Evolutionary conservation across 257 asterid species (phyloP), one percentile per base, ranked within the genome.

Genomic region (Echium plantagineum): DNA sequence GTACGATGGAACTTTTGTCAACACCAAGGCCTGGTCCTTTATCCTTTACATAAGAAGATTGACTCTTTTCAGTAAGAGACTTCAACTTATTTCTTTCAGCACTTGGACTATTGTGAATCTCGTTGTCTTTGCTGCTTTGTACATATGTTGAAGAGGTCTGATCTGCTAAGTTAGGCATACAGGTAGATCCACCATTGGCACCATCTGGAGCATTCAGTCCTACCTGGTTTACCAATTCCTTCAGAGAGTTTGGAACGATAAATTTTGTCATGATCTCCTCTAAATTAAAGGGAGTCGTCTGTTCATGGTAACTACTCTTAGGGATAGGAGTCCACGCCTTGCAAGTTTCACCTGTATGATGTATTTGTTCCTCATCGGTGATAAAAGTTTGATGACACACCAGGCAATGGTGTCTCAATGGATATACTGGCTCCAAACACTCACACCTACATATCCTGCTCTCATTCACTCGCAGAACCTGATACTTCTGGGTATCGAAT

Each of bases 181-280:
- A 65, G 63, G 75, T 52, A 31, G 69, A 60, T 62, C 74, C 83
- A 57, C 65, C 56, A 62, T 60, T 55, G 63, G 64, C 54, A 24
- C 95, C 95, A 63, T 77, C 77, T 55, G 69, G 69, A 52, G 87
- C 83, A 60, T 81, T 74, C 52, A 90, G 79, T 47, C 97, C 96
- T 59, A 87, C 71, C 21, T 73, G 80, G 58, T 83, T 83, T 57
- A 87, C 86, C 63, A 60, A 68, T 66, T 87, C 96, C 79, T 76
- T 85, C 48, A 83, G 79, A 15, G 96, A 83, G 71, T 65, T 72
- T 52, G 86, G 94, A 52, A 73, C 67, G 19, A 67, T 68, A 62
- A 90, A 90, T 71, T 84, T 84, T 24, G 87, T 67, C 79, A 71
- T 67, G 61, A 90, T 90, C 77, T 90, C 96, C 82, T 90, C 89